A percentile compares a stretch with the other conserved stretches of the same genome.
Conservation (phyloP, 805 yeast genomes). For the Yarrowia osloensis region DNA sequence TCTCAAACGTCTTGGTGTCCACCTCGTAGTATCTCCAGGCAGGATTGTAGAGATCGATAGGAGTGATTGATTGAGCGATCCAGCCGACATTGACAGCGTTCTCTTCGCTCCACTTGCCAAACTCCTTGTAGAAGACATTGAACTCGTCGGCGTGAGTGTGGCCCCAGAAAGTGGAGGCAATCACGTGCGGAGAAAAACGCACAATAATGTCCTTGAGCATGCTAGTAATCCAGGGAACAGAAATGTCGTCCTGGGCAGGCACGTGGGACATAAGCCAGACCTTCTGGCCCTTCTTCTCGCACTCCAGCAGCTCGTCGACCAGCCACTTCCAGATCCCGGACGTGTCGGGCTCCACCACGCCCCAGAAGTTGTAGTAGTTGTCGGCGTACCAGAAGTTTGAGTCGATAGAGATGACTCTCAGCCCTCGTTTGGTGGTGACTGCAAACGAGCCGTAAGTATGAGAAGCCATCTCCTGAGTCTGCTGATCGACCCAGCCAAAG, state of each 20-base stretch:
- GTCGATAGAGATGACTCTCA: not conserved
- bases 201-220: constrained; percentile 58
- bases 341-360: not conserved
- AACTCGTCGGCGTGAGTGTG: constrained; percentile 73
- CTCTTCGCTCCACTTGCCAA: constrained; percentile 43
- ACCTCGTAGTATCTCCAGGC: constrained; percentile 73
- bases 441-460: not conserved
- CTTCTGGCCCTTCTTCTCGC: not conserved
- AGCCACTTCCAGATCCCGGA: not conserved
- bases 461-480: not conserved
- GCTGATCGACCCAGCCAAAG: not conserved
- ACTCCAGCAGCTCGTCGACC: not conserved
- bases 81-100: constrained; percentile 57
- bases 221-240: constrained; percentile 58
- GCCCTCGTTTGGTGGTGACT: not conserved
- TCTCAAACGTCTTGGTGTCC: constrained; percentile 59
- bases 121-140: constrained; percentile 55
- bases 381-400: not conserved
- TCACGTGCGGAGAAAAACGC: constrained; percentile 67
- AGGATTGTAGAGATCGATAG: constrained; percentile 61
- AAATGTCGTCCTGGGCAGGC: constrained; percentile 57
- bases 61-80: constrained; percentile 68
- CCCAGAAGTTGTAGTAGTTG: not conserved
- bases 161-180: constrained; percentile 69
- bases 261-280: constrained; percentile 54